Evolutionary conservation across 2,329 filamentous ascomycete genomes (phyloP).

Genomic region (Onygenales sp.): DNA sequence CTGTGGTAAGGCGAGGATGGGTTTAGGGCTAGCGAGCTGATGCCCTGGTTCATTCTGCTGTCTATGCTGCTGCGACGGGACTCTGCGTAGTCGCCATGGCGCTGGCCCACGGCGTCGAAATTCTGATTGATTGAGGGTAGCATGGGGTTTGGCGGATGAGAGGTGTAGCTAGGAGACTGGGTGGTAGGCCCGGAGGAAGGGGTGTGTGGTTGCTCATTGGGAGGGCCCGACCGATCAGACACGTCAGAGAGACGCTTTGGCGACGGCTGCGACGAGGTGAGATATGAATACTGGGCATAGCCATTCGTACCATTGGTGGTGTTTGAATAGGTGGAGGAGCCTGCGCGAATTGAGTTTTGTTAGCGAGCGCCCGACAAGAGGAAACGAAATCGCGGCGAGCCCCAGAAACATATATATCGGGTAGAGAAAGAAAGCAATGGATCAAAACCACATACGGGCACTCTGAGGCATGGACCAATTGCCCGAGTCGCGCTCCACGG

Average conservation of each 20-base stretch:
- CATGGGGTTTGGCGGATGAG: constrained; percentile 31
- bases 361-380: background rate
- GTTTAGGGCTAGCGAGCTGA: constrained; percentile 38
- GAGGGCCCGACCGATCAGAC: constrained; percentile 21
- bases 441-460: constrained; percentile 36
- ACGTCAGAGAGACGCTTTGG: constrained; percentile 32
- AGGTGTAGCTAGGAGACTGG: constrained; percentile 23
- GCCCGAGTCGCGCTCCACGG: constrained; percentile 47
- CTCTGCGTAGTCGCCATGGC: constrained; percentile 30
- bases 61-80: constrained; percentile 41
- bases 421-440: too few relatives aligned
- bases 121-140: constrained; percentile 53
- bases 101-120: constrained; percentile 41
- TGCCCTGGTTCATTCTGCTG: constrained; percentile 41
- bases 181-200: background rate
- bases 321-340: constrained; percentile 41
- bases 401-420: background rate
- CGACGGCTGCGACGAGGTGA: constrained; percentile 36
- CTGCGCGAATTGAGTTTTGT: constrained; percentile 14
- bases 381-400: background rate
- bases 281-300: constrained; percentile 18
- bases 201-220: constrained; percentile 1
- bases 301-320: constrained; percentile 31
- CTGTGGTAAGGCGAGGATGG: constrained; percentile 39
- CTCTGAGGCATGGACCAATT: constrained; percentile 52